Base-by-base conservation (phyloP, 768 basidiomycete genomes). In the Mycena epipterygia region DNA sequence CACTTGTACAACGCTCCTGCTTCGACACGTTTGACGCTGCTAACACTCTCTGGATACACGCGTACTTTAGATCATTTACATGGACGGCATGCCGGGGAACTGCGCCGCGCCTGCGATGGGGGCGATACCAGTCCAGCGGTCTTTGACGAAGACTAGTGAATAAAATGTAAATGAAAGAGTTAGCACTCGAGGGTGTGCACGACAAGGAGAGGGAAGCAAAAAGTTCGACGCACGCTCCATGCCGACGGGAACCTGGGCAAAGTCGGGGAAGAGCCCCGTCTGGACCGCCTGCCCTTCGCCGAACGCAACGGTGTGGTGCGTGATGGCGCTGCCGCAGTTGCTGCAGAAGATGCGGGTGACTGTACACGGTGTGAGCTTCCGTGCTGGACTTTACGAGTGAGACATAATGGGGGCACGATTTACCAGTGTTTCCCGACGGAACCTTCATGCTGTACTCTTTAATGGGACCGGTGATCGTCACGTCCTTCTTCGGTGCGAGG, bases 291-390 rank as follows among this genome's bases (percentile, higher is more conserved):
- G 80, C 5, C 70, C 61, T 21, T 83, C 81, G 42, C 81, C 82
- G 39, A 83, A 83, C 7, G 75, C 76, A 32, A 65, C 74, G 21
- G 79, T 79, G 59, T 74, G 78, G 55, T 84, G 83, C n/a, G 78
- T 77, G 29, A 84, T 78, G 33, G 82, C 81, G 55, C 79, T 80
- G 23, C 83, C 83, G 56, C 83, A 84, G 67, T 76, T 81, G 67
- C 76, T 61, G 61, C 83, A 84, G 75, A 83, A 84, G n/a, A 81
- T 73, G 41, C 82, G 82, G 25, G 80, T 76, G 2, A 84, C 82
- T 82, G 44, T 1, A n/a, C n/a, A n/a, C n/a, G n/a, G n/a, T 12
- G 25, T n/a, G n/a, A n/a, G 41, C 2, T 16, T 19, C n/a, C 55
- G 49, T 27, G 19, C 14, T 8, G 29, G n/a, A 27, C 16, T 17